These are phyloP conservation scores for Paecilomyces niveus DNA, from an alignment of 2,329 filamentous ascomycete genomes.

Conservation along the genomic window DNA sequence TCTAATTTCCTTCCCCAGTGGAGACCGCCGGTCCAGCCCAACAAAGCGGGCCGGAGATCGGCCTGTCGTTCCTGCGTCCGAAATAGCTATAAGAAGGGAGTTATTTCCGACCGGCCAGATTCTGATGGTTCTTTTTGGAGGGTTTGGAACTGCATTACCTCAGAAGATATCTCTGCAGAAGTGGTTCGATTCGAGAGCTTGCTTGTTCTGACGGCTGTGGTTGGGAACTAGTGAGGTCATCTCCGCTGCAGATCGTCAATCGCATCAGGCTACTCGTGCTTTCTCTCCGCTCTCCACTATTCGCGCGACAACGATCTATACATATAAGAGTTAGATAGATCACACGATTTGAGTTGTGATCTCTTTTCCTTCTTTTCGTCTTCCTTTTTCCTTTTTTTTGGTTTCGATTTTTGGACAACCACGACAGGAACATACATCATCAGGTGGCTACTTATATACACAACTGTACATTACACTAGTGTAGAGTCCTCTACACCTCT, in stretches of 20 bases:
- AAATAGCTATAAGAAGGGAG: not conserved
- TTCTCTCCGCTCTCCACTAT: not conserved
- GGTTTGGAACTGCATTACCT: not conserved
- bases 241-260: too few species aligned
- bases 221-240: too few species aligned
- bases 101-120: not conserved
- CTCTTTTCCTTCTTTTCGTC: not conserved
- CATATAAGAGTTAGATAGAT: not conserved
- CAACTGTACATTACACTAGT: not conserved
- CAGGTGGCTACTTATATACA: not conserved
- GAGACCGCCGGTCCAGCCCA: not conserved
- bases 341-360: too few species aligned
- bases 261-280: too few species aligned
- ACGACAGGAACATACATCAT: not conserved
- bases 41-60: not conserved
- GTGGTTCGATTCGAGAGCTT: not conserved
- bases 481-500: not conserved
- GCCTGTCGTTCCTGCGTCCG: not conserved
- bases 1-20: not conserved
- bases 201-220: not conserved
- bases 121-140: not conserved
- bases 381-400: not conserved
- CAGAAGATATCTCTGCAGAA: not conserved
- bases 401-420: not conserved
- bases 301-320: not conserved